Evolutionary conservation across 805 yeast species (phyloP).

Genomic region (Candida krabiensis): DNA sequence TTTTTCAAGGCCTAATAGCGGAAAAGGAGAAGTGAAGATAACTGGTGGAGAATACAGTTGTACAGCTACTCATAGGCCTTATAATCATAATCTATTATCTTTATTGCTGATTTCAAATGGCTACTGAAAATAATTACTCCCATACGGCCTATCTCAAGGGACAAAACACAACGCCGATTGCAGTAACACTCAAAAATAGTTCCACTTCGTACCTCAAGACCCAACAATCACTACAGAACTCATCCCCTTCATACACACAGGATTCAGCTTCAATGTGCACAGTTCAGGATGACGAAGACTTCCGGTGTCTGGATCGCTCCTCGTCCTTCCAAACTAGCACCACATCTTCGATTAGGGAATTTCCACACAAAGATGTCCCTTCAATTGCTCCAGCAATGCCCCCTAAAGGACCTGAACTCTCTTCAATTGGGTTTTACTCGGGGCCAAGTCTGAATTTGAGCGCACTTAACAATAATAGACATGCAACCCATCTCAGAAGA

Average conservation of each 20-base stretch:
- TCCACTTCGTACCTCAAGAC: too few species aligned
- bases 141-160: too few species aligned
- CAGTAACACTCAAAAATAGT: too few species aligned
- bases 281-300: slow-evolving; percentile 35
- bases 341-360: slow-evolving; percentile 23
- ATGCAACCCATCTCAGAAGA: slow-evolving; percentile 31
- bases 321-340: slow-evolving; percentile 40
- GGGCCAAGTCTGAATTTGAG: slow-evolving; percentile 31
- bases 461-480: slow-evolving; percentile 22
- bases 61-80: too few species aligned
- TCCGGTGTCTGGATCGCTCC: slow-evolving; percentile 31
- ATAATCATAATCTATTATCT: too few species aligned
- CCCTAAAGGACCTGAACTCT: slow-evolving; percentile 15
- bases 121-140: too few species aligned
- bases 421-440: slow-evolving; percentile 24
- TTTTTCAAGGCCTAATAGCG: too few species aligned
- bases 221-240: slow-evolving; percentile 5
- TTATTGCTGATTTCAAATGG: too few species aligned
- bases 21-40: too few species aligned
- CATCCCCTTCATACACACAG: slow-evolving; percentile 26
- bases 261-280: slow-evolving; percentile 34
- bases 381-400: slow-evolving; percentile 2
- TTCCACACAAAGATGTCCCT: slow-evolving; percentile 1
- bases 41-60: too few species aligned
- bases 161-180: too few species aligned